Evolutionary conservation across 75 land plant genomes (phyloP).

Genomic region (Pinus taeda): DNA sequence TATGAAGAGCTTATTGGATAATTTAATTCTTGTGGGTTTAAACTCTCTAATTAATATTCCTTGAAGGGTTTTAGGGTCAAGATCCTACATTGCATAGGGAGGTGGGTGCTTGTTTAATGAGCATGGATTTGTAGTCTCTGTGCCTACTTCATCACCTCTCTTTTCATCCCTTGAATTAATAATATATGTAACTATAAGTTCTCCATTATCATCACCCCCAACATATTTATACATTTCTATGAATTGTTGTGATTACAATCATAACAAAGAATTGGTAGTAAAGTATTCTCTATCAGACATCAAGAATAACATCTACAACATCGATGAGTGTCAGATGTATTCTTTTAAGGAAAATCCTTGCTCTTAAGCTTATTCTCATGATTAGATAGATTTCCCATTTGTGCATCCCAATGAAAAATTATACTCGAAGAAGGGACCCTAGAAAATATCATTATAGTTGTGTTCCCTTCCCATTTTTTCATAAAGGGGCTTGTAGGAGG

Average conservation of each 20-base stretch:
- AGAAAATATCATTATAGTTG: slow-evolving; percentile 70
- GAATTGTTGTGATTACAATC: slow-evolving; percentile 6
- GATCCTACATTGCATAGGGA: background rate
- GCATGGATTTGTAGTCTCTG: background rate
- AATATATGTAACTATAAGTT: too few species aligned
- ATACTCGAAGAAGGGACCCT: slow-evolving; percentile 73
- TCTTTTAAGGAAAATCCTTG: slow-evolving; percentile 81
- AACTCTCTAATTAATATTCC: background rate
- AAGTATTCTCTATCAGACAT: slow-evolving; percentile 74
- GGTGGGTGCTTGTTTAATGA: background rate
- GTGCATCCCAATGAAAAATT: slow-evolving; percentile 75
- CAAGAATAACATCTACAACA: slow-evolving; percentile 66
- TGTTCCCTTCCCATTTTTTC: slow-evolving; percentile 80
- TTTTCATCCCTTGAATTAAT: too few species aligned
- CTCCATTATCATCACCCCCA: too few species aligned
- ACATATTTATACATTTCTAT: slow-evolving; percentile 6
- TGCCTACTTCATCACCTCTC: background rate
- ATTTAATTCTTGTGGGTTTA: slow-evolving; percentile 20
- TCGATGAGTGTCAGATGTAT: slow-evolving; percentile 81
- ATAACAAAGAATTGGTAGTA: slow-evolving; percentile 62
- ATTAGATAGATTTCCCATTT: slow-evolving; percentile 90
- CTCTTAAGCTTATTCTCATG: slow-evolving; percentile 73
- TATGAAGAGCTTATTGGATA: slow-evolving; percentile 25
- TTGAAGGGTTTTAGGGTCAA: background rate
- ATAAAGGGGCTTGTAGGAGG: slow-evolving; percentile 62